phyloP scores from a whole-genome alignment of 2,329 filamentous ascomycete species.

The Dactylonectria macrodidyma region DNA sequence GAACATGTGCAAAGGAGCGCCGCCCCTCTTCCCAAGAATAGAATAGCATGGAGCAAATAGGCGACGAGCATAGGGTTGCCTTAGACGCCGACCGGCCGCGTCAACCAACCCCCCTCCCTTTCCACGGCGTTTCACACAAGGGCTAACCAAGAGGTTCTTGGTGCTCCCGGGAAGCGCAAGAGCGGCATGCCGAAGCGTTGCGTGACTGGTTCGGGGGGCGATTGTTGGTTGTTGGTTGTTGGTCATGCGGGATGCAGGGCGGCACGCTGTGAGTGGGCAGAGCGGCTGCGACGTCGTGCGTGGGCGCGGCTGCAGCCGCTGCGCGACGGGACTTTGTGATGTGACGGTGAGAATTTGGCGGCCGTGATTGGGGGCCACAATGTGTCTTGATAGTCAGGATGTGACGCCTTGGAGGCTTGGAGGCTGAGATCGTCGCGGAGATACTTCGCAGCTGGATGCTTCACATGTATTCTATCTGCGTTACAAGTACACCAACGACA shows the following conservation, averaged over 20 bases:
- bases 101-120: background rate
- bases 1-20: background rate
- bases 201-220: constrained; percentile 7
- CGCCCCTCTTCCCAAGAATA: constrained; percentile 12
- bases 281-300: constrained; percentile 23
- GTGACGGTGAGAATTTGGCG: constrained; percentile 11
- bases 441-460: constrained; percentile 12
- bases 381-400: constrained; percentile 1
- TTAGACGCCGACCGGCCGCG: constrained; percentile 16
- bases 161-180: background rate
- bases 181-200: constrained; percentile 5
- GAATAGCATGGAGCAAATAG: background rate
- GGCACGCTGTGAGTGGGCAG: constrained; percentile 6
- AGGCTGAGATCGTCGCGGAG: background rate
- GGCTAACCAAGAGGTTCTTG: background rate
- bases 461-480: constrained; percentile 13
- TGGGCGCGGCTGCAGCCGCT: constrained; percentile 27
- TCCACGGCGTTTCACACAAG: constrained; percentile 11
- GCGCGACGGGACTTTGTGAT: constrained; percentile 26
- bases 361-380: constrained; percentile 27
- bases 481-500: constrained; percentile 11
- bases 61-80: background rate
- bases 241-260: constrained; percentile 22
- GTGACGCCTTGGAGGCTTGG: constrained; percentile 8
- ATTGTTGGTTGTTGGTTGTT: background rate